phyloP scores from a whole-genome alignment of 2,329 filamentous ascomycete genomes.

The Bipolaris cookei region DNA sequence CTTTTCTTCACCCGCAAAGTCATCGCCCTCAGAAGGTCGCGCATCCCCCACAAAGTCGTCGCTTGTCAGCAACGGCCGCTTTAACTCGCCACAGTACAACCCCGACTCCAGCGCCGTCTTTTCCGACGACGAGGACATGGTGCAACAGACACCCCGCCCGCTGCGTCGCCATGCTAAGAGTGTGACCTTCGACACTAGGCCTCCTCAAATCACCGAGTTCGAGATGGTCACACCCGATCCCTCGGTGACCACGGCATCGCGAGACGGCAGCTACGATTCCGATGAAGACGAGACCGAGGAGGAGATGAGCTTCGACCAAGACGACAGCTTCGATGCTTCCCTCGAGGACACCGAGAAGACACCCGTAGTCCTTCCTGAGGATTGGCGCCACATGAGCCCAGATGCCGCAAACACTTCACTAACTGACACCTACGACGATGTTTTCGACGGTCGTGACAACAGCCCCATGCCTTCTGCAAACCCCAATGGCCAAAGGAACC shows the following conservation, averaged over 20 bases:
- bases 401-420: constrained; percentile 64
- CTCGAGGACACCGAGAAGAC: constrained; percentile 97
- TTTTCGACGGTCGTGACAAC: constrained; percentile 67
- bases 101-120: constrained; percentile 42
- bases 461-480: constrained; percentile 69
- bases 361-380: constrained; percentile 94
- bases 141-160: constrained; percentile 66
- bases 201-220: constrained; percentile 95
- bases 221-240: constrained; percentile 96
- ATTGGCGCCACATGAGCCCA: constrained; percentile 84
- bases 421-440: constrained; percentile 65
- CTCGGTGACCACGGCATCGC: constrained; percentile 86
- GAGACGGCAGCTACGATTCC: constrained; percentile 91
- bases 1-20: constrained; percentile 32
- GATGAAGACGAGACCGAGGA: constrained; percentile 69
- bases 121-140: constrained; percentile 60
- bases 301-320: constrained; percentile 69
- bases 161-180: constrained; percentile 90
- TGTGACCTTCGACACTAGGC: constrained; percentile 93
- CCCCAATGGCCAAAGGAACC: constrained; percentile 51
- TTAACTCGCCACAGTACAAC: constrained; percentile 54
- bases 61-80: constrained; percentile 69
- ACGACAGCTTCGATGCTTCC: constrained; percentile 95
- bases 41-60: constrained; percentile 89
- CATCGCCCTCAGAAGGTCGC: constrained; percentile 52